Base-by-base conservation (phyloP, 495 filamentous ascomycete genomes). In the Lichenothelia convexa region DNA sequence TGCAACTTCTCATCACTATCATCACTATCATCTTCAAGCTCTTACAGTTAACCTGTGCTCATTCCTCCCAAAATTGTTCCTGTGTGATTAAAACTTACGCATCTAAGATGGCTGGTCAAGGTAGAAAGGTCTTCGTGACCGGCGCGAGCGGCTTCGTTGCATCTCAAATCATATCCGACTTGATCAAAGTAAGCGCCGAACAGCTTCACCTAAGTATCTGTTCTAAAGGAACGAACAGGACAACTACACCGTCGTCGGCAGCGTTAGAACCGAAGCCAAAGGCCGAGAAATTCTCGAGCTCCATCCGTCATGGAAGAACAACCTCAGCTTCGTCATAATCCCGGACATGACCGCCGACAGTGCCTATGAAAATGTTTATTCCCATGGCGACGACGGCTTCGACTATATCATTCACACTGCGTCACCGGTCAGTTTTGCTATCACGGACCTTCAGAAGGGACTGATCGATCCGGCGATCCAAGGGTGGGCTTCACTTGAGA, bases 381-480 rank as follows among this genome's bases (percentile, higher is more conserved):
- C 56, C 5, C n/a, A n/a, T n/a, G n/a, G n/a, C n/a, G 57, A 46
- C 8, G 55, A 27, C 7, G 7, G 7, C 24, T 27, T 60, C 7
- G 49, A 54, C 7, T 55, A 50, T 5, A 47, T 63, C 6, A 53
- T 64, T 23, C 60, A 64, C 33, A 53, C 58, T 9, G 61, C 61
- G 2, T 55, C 50, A 0, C 58, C 58, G 9, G 15, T 43, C 17
- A 16, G 1, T 13, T 7, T 27, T 7, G 24, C 13, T 27, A 27
- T 7, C 13, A 13, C 7, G 7, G 24, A 27, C 24, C 7, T 27
- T 7, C 7, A 7, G 24, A 27, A 13, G 13, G 24, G 13, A 7
- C 24, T 27, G 7, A 27, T 27, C 24, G 24, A 27, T 13, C 24
- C 24, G 7, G 24, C 24, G 24, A 27, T 27, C 7, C 7, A 27